Evolutionary conservation across 2,329 filamentous ascomycete species (phyloP), one percentile per base, ranked within the genome.

Genomic region (Karstenula rhodostoma): DNA sequence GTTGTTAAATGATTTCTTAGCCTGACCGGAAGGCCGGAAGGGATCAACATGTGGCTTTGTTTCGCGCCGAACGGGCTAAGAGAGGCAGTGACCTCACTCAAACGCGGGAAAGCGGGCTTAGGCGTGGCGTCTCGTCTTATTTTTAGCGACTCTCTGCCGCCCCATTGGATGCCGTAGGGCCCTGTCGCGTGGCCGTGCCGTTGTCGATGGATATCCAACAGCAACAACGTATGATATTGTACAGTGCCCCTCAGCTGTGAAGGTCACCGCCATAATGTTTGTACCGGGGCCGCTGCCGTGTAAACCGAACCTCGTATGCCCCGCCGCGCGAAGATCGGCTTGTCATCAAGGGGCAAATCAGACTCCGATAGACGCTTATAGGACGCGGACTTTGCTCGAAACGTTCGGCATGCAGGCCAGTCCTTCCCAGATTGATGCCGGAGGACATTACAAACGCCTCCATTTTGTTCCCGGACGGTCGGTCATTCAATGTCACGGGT

Each of bases 1-100:
- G 40, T 55, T 55, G 52, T 55, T 55, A 55, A 55, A 55, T 46
- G 42, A 37, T 54, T 40, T 44, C 27, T 42, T 35, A 12, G 27
- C 25, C 25, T 40, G 15, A n/a, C 15, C 52, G 42, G 52, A 55
- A 46, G 27, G 42, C 52, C 42, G 52, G 52, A 35, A 55, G n/a
- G 25, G 51, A n/a, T 54, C 40, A 55, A 55, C 10, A 17, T 35
- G 42, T 42, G 52, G 52, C 52, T 46, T 42, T 47, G 52, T 47
- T 55, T 37, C 52, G 52, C 52, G 52, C 52, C 42, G 42, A 42
- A 19, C 42, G 40, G 40, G 33, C 51, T 54, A 54, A 54, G 46
- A 8, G 17, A 22, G 33, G 40, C 51, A 44, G 27, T 54, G 51
- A 54, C 37, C 37, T 54, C 51, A 54, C 33, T 4, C 40, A 25